Percentiles rank a stretch among this genome's conserved stretches.
These are phyloP conservation scores for Dictyostelium brefeldianum DNA, from an alignment of 78 protist species.

Conservation along the genomic window DNA sequence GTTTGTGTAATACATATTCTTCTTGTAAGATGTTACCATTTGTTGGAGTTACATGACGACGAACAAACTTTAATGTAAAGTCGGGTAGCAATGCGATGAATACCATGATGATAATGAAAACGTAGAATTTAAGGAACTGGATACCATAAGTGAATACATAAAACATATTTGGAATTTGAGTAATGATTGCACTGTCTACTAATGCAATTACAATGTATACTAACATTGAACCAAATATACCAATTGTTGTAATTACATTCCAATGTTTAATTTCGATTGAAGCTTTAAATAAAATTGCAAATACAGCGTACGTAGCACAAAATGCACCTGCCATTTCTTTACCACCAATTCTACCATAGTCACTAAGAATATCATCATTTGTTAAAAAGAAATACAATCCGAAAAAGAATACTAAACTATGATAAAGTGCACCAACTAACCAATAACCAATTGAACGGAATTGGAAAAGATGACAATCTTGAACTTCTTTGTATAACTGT, in stretches of 20 bases:
- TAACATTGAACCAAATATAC: not conserved
- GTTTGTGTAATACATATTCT: not conserved
- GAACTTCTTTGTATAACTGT: conserved; percentile 31
- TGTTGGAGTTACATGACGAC: conserved; percentile 18
- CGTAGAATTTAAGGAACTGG: conserved; percentile 21
- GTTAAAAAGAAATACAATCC: conserved; percentile 22
- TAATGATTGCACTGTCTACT: not conserved
- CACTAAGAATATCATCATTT: not conserved
- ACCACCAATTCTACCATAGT: conserved; percentile 42
- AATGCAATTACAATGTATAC: not conserved
- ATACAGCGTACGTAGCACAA: not conserved
- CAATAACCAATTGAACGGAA: not conserved
- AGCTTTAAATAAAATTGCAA: conserved; percentile 15
- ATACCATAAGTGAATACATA: not conserved
- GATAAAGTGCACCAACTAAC: conserved; percentile 42
- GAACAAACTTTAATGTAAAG: conserved; percentile 25
- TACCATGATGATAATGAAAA: conserved; percentile 14
- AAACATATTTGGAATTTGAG: conserved; percentile 17
- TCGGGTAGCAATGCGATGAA: conserved; percentile 52
- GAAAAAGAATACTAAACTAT: conserved; percentile 6
- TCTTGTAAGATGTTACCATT: conserved; percentile 18
- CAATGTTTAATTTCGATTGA: conserved; percentile 39
- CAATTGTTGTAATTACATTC: conserved; percentile 23
- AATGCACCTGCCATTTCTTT: not conserved
- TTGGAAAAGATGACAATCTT: conserved; percentile 41